phyloP scores from a whole-genome alignment of 2,329 filamentous ascomycete species.

The Beauveria pseudobassiana region DNA sequence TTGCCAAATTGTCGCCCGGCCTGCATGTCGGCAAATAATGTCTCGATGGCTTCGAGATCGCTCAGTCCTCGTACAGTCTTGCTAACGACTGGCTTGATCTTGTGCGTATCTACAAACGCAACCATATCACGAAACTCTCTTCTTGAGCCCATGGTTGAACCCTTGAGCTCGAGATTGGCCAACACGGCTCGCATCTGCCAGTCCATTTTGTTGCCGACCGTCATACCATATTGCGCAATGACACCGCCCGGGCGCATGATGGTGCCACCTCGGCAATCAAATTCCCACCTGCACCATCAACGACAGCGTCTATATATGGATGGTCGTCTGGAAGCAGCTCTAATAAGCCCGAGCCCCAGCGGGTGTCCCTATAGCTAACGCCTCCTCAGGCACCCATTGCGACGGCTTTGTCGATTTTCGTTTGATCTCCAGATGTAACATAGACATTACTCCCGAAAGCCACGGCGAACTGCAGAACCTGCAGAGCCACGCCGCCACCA shows the following conservation, averaged over 20 bases:
- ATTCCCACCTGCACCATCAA: conserved; percentile 87
- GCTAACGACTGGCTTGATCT: conserved; percentile 72
- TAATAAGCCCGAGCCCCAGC: conserved; percentile 73
- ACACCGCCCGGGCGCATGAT: conserved; percentile 76
- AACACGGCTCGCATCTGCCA: conserved; percentile 79
- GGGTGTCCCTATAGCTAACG: conserved; percentile 67
- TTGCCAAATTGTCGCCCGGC: conserved; percentile 85
- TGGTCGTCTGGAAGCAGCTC: conserved; percentile 55
- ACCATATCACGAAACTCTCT: conserved; percentile 91
- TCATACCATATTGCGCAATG: conserved; percentile 91
- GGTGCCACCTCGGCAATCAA: conserved; percentile 59
- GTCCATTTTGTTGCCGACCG: conserved; percentile 73
- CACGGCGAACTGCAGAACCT: conserved; percentile 71
- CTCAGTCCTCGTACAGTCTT: conserved; percentile 65
- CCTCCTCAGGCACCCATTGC: conserved; percentile 71
- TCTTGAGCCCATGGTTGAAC: conserved; percentile 84
- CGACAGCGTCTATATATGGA: conserved; percentile 69
- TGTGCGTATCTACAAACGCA: conserved; percentile 64
- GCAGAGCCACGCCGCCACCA: conserved; percentile 83
- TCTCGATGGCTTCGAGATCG: conserved; percentile 68
- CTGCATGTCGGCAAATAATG: conserved; percentile 82
- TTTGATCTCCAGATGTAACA: conserved; percentile 66
- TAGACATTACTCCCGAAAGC: conserved; percentile 68
- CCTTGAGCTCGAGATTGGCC: conserved; percentile 79
- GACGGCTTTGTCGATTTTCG: conserved; percentile 67